Base-by-base conservation (phyloP, 345 rosid species). In the Moricandia moricandioides region DNA sequence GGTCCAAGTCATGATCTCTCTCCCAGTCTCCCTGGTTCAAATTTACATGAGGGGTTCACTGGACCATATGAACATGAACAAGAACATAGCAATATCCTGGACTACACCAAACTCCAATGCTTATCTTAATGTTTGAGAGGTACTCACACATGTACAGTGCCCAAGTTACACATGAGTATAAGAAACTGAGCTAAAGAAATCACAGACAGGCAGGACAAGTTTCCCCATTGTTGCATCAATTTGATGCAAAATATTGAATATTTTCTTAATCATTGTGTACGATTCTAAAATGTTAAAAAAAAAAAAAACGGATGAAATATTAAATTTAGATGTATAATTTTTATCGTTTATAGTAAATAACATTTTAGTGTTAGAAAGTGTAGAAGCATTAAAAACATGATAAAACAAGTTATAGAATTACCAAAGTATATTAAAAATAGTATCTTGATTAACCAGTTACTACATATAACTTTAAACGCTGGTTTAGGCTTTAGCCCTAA, bases 1-100 rank as follows among this genome's bases (percentile, higher is more conserved):
- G 81, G 73, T 81, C 88, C 45, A 76, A 31, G 71, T 73, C 81
- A 47, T 71, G 79, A 62, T 81, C 86, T 51, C 85, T 84, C 37
- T 84, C 98, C 84, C 78, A 21, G 24, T 21, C 24, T 21, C 24
- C 24, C 24, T 21, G 24, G 47, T 18, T 45, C 13, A 21, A 17
- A 21, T 59, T 16, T 6, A 18, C 10, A 10, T 2, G 35, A 62
- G 18, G 29, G 34, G n/a, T 56, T 65, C 59, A 10, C 10, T 62
- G 45, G 18, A 55, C 54, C 55, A 60, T 27, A n/a, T n/a, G n/a
- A 34, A 37, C 40, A 12, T n/a, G n/a, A 54, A 45, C 45, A 68
- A 35, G 63, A 54, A 21, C 34, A 70, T 43, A 8, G 31, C 29
- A 18, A 54, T 62, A 35, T 18, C 47, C 47, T 40, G 47, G 47